Percentiles rank a stretch among this genome's conserved stretches.
phyloP scores from a whole-genome alignment of 2,329 filamentous ascomycete species.

The Pleurostoma richardsiae region DNA sequence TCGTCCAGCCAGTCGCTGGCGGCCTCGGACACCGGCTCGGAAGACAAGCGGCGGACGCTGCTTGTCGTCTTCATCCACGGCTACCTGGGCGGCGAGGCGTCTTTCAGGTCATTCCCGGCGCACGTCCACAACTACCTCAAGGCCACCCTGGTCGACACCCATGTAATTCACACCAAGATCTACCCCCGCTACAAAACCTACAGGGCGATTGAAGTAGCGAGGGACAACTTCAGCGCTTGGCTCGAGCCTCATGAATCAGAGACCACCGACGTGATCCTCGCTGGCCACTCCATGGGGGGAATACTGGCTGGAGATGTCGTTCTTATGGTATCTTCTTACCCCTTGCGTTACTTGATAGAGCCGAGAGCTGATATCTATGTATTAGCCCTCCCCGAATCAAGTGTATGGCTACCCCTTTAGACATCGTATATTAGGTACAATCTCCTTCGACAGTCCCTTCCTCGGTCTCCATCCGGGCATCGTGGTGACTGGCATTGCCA shows the following conservation, averaged over 20 bases:
- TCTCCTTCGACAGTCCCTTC: constrained; percentile 83
- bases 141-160: constrained; percentile 61
- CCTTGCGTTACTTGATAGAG: constrained; percentile 6
- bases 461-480: constrained; percentile 87
- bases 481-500: constrained; percentile 73
- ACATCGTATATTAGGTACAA: constrained; percentile 72
- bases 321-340: constrained; percentile 44
- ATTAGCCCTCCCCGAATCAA: constrained; percentile 26
- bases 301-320: constrained; percentile 76
- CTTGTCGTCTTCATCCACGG: constrained; percentile 51
- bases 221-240: constrained; percentile 82
- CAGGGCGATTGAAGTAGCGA: constrained; percentile 64
- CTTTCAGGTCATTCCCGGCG: constrained; percentile 81
- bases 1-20: constrained; percentile 42
- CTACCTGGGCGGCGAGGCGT: constrained; percentile 41
- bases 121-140: constrained; percentile 76
- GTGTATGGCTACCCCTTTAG: constrained; percentile 43
- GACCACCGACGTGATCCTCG: constrained; percentile 72
- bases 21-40: constrained; percentile 26
- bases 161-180: constrained; percentile 81
- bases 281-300: constrained; percentile 90
- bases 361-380: too few relatives aligned
- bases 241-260: constrained; percentile 69
- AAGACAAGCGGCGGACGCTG: constrained; percentile 46
- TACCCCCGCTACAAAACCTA: constrained; percentile 78